These are phyloP conservation scores for Ceratocystis cacaofunesta DNA, from an alignment of 2,329 filamentous ascomycete species.

Conservation along the genomic window DNA sequence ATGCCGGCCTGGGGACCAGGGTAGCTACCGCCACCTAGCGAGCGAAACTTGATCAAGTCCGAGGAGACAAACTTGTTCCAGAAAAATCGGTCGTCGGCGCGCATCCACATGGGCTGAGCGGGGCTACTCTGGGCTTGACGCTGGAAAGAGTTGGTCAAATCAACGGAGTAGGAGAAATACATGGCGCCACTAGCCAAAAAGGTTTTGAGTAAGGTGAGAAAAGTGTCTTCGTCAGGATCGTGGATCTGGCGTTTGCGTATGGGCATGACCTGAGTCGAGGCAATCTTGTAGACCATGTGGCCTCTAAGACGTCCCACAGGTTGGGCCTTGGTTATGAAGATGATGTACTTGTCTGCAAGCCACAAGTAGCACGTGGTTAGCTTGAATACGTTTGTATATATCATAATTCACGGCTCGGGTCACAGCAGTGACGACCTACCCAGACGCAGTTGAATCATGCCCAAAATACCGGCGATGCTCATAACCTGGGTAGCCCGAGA, in stretches of 20 bases:
- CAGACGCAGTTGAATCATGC: slow-evolving; percentile 82
- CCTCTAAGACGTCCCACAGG: slow-evolving; percentile 84
- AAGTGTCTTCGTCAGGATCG: slow-evolving; percentile 88
- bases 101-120: slow-evolving; percentile 67
- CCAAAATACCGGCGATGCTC: slow-evolving; percentile 87
- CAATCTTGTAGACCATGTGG: slow-evolving; percentile 89
- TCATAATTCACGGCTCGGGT: no score
- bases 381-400: not conserved
- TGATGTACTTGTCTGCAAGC: slow-evolving; percentile 71
- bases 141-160: slow-evolving; percentile 94
- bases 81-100: slow-evolving; percentile 94
- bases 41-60: slow-evolving; percentile 80
- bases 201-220: slow-evolving; percentile 65
- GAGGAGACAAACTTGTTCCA: slow-evolving; percentile 92
- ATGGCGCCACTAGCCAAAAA: slow-evolving; percentile 74
- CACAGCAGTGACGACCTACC: slow-evolving; percentile 39
- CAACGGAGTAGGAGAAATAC: slow-evolving; percentile 96
- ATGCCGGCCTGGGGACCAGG: slow-evolving; percentile 56
- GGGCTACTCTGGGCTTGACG: slow-evolving; percentile 67
- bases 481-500: slow-evolving; percentile 63
- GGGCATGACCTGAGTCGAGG: slow-evolving; percentile 81
- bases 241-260: slow-evolving; percentile 82
- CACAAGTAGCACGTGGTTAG: not conserved
- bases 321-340: slow-evolving; percentile 88
- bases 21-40: slow-evolving; percentile 44